These are phyloP conservation scores for Naganishia friedmannii DNA, from an alignment of 768 basidiomycete genomes.

Conservation along the genomic window DNA sequence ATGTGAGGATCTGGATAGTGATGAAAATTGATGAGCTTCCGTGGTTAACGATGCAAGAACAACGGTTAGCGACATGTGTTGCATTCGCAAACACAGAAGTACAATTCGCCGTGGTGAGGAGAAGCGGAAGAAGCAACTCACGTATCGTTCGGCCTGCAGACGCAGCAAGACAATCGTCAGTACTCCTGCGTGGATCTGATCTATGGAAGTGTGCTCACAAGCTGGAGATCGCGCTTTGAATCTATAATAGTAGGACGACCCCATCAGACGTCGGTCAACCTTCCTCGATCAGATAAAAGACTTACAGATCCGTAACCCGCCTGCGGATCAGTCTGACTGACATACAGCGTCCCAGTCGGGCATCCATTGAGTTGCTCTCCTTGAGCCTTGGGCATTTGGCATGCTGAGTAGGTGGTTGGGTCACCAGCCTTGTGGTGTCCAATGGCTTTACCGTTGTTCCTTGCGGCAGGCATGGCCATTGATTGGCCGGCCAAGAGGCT, in stretches of 20 bases:
- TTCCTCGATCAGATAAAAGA: background rate
- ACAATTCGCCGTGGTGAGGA: background rate
- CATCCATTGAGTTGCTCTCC: slow-evolving; percentile 57
- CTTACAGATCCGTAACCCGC: slow-evolving; percentile 45
- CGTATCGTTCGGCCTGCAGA: slow-evolving; percentile 4
- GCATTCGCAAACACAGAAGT: too few species aligned
- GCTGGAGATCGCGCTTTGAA: slow-evolving; percentile 62
- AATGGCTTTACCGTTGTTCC: background rate
- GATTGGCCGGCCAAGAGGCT: too few species aligned
- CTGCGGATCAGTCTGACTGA: slow-evolving; percentile 57
- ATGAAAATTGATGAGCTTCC: background rate
- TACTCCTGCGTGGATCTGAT: background rate
- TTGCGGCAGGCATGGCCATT: background rate
- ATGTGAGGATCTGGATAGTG: slow-evolving; percentile 53
- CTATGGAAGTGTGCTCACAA: slow-evolving; percentile 54
- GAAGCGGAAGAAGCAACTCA: background rate
- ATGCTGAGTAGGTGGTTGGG: slow-evolving; percentile 19
- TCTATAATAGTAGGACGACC: slow-evolving; percentile 3
- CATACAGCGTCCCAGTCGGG: slow-evolving; percentile 61
- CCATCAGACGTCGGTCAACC: slow-evolving; percentile 52
- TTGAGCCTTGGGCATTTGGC: slow-evolving; percentile 30
- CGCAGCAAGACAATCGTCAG: background rate
- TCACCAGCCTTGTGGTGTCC: background rate
- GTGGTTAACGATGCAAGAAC: background rate
- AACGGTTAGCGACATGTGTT: too few species aligned